These are phyloP conservation scores for Penicillium mononematosum DNA, from an alignment of 495 filamentous ascomycete genomes.

Conservation along the genomic window DNA sequence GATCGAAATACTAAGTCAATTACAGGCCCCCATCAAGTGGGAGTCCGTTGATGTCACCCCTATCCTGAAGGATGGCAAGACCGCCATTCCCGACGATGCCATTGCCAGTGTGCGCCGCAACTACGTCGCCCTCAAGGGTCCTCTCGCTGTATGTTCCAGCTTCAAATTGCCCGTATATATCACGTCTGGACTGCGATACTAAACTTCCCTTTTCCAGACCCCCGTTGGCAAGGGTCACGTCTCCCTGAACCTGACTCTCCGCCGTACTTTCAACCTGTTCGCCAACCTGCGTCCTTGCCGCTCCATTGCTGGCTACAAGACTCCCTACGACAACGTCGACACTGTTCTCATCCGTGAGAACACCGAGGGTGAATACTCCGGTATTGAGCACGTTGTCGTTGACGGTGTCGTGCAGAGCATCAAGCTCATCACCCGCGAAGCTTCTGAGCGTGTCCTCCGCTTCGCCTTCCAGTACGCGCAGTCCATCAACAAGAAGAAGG, in stretches of 20 bases:
- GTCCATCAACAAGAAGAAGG: slow-evolving; percentile 88
- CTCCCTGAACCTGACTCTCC: slow-evolving; percentile 96
- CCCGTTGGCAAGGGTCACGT: slow-evolving; percentile 98
- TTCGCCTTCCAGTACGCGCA: slow-evolving; percentile 98
- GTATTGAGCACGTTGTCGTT: slow-evolving; percentile 97
- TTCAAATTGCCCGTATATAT: background rate
- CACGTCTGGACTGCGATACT: slow-evolving; percentile 17
- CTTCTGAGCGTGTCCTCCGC: slow-evolving; percentile 88
- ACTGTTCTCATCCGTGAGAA: slow-evolving; percentile 98
- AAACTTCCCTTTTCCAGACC: slow-evolving; percentile 56
- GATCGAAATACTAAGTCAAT: slow-evolving; percentile 36
- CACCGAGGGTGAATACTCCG: slow-evolving; percentile 99
- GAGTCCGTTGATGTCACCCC: slow-evolving; percentile 96
- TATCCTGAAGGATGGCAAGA: slow-evolving; percentile 86
- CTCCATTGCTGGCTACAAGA: slow-evolving; percentile 95
- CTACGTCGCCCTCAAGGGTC: slow-evolving; percentile 95
- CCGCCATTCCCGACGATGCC: slow-evolving; percentile 83
- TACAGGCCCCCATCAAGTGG: slow-evolving; percentile 90
- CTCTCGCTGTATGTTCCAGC: slow-evolving; percentile 75
- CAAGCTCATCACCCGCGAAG: slow-evolving; percentile 95
- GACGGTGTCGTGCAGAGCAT: slow-evolving; percentile 98
- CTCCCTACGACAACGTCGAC: slow-evolving; percentile 96
- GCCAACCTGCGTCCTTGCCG: slow-evolving; percentile 98
- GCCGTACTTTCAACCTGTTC: slow-evolving; percentile 98
- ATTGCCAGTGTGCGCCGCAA: slow-evolving; percentile 89